phyloP scores from a whole-genome alignment of 768 basidiomycete species.

The Podaxis sp. region DNA sequence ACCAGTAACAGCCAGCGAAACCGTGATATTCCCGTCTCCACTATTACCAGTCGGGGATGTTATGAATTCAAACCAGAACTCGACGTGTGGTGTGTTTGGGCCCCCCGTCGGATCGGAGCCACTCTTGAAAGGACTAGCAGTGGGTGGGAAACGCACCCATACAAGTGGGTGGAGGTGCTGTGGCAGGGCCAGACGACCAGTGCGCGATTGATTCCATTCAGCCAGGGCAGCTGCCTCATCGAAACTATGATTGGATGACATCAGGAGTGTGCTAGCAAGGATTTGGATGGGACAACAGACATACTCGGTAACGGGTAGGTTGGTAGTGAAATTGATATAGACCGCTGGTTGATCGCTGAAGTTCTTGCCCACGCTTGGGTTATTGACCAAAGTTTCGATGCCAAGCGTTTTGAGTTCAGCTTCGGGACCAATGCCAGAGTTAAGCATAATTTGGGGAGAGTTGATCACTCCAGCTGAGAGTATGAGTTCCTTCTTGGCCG shows the following conservation, averaged over 20 bases:
- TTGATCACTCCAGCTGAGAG: not conserved
- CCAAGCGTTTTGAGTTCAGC: not conserved
- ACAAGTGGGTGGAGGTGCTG: not conserved
- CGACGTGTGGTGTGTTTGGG: conserved; percentile 12
- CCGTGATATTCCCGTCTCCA: not conserved
- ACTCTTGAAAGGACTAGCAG: not conserved
- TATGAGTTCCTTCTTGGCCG: conserved; percentile 6
- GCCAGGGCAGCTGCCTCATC: conserved; percentile 5
- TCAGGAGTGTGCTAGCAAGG: not conserved
- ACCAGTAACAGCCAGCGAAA: not conserved
- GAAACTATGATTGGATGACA: not conserved
- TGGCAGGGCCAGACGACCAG: not conserved
- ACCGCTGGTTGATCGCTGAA: conserved; percentile 2
- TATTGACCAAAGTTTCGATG: conserved; percentile 8
- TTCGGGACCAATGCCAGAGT: conserved; percentile 9
- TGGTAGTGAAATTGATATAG: not conserved
- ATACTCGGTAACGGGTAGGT: conserved; percentile 1
- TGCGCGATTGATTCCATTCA: conserved; percentile 9
- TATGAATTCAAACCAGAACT: conserved; percentile 3
- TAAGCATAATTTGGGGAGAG: conserved; percentile 7
- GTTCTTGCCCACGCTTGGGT: conserved; percentile 11
- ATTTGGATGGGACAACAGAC: not conserved
- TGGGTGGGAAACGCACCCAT: conserved; percentile 2
- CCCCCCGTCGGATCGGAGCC: not conserved
- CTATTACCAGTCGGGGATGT: not conserved